Percentiles rank a stretch among this genome's conserved stretches.
Evolutionary conservation across 495 filamentous ascomycete genomes (phyloP).

Genomic region (Achaetomiella virescens): DNA sequence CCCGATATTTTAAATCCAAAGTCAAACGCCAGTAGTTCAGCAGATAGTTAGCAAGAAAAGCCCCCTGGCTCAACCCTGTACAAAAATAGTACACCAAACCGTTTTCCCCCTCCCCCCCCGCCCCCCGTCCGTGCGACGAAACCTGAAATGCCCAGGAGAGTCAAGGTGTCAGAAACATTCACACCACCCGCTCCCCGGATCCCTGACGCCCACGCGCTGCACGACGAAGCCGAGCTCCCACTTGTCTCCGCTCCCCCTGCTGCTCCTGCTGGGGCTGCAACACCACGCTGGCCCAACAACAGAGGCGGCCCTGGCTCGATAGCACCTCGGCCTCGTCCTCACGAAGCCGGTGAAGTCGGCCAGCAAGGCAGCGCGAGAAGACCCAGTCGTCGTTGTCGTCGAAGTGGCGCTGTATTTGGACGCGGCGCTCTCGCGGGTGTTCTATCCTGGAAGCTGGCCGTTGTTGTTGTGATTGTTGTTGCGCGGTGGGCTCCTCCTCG

Average conservation of each 20-base stretch:
- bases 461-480: background rate
- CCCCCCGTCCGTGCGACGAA: background rate
- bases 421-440: background rate
- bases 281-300: constrained; percentile 27
- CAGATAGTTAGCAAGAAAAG: too few species aligned
- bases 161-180: constrained; percentile 14
- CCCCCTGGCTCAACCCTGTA: too few species aligned
- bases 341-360: constrained; percentile 24
- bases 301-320: constrained; percentile 20
- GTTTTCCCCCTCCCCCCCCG: background rate
- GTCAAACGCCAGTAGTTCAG: too few species aligned
- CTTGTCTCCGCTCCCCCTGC: background rate
- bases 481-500: background rate
- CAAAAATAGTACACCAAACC: too few species aligned
- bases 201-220: constrained; percentile 5
- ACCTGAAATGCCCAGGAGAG: background rate
- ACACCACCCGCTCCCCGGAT: constrained; percentile 13
- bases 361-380: constrained; percentile 24
- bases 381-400: constrained; percentile 30
- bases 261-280: background rate
- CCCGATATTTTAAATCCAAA: too few species aligned
- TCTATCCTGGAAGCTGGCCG: background rate
- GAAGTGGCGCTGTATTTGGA: constrained; percentile 12
- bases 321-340: constrained; percentile 18
- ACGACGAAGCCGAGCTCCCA: constrained; percentile 16